Percentiles rank a stretch among this genome's conserved stretches.
Evolutionary conservation across 2,329 filamentous ascomycete species (phyloP).

Genomic region (Rhinocladiella mackenziei): DNA sequence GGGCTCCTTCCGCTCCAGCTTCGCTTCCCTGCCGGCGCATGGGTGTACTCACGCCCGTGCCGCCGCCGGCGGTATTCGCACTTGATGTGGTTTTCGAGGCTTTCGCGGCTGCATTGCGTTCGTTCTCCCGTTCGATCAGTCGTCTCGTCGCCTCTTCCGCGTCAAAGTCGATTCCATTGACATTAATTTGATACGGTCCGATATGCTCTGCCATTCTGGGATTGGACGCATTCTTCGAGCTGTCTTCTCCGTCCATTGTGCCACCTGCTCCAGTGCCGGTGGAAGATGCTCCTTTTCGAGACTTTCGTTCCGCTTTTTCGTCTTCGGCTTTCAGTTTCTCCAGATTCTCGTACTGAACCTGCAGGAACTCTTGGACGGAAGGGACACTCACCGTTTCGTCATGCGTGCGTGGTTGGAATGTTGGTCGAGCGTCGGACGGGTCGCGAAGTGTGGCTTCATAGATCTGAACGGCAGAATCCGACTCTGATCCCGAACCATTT

Average conservation of each 20-base stretch:
- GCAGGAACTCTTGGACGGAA: slow-evolving; percentile 73
- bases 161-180: slow-evolving; percentile 94
- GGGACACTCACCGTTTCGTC: slow-evolving; percentile 52
- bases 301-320: slow-evolving; percentile 37
- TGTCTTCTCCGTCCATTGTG: slow-evolving; percentile 34
- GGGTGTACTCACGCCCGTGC: slow-evolving; percentile 13
- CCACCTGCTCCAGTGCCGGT: slow-evolving; percentile 29
- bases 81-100: slow-evolving; percentile 1
- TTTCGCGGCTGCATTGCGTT: slow-evolving; percentile 9
- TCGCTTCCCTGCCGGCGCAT: slow-evolving; percentile 21
- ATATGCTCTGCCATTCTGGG: slow-evolving; percentile 68
- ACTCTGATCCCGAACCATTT: slow-evolving; percentile 21
- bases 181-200: slow-evolving; percentile 93
- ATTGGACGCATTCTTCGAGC: no score
- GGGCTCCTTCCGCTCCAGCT: slow-evolving; percentile 5
- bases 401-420: slow-evolving; percentile 38
- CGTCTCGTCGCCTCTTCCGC: slow-evolving; percentile 63
- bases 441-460: slow-evolving; percentile 24
- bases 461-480: slow-evolving; percentile 21
- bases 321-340: slow-evolving; percentile 61
- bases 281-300: slow-evolving; percentile 18
- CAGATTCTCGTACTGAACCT: slow-evolving; percentile 68
- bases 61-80: not conserved
- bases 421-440: slow-evolving; percentile 13
- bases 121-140: slow-evolving; percentile 25